Base-by-base conservation (phyloP, 768 basidiomycete species). In the Tricholoma hemisulphureum region DNA sequence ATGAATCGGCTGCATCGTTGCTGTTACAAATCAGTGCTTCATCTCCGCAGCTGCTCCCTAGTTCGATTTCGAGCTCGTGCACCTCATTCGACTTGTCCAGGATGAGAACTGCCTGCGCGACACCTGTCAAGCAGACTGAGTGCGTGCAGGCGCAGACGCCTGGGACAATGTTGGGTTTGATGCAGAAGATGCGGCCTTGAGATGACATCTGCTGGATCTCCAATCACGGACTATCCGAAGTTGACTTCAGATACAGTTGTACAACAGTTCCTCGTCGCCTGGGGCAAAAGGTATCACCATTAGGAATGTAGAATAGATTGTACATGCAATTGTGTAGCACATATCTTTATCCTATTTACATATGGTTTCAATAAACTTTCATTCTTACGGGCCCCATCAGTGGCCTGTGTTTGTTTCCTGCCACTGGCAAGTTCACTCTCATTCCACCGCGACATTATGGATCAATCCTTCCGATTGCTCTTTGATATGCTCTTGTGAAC, bases 1-100 rank as follows among this genome's bases (percentile, higher is more conserved):
- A 91, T 65, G 85, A 89, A 71, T 80, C 77, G 0, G 88, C 87
- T 0, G 88, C 87, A 14, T 83, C 87, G 3, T 72, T 89, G 58
- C 69, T 89, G 13, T 69, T 89, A 35, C 84, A 87, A 59, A 88
- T 89, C 59, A 80, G 82, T 61, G 74, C 78, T 1, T 79, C 80
- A 29, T 74, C 75, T 34, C 74, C 78, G 9, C 48, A 50, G 14
- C 24, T 58, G 18, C 23, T 53, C 8, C 59, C 62, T 24, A 24
- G 29, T 6, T 32, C 14, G 34, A 14, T 48, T n/a, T 26, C 55
- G 7, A 34, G 35, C 34, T 20, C 43, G 21, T 9, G 24, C 48
- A 28, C 53, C 21, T 57, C 34, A 18, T 55, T 58, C 48, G 55
- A 66, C 26, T 50, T 57, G 56, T 54, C 56, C 14, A 63, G 14